Percentiles rank a stretch among this genome's conserved stretches.
Evolutionary conservation across 2,329 filamentous ascomycete species (phyloP).

Genomic region (Aspergillus clavatus): DNA sequence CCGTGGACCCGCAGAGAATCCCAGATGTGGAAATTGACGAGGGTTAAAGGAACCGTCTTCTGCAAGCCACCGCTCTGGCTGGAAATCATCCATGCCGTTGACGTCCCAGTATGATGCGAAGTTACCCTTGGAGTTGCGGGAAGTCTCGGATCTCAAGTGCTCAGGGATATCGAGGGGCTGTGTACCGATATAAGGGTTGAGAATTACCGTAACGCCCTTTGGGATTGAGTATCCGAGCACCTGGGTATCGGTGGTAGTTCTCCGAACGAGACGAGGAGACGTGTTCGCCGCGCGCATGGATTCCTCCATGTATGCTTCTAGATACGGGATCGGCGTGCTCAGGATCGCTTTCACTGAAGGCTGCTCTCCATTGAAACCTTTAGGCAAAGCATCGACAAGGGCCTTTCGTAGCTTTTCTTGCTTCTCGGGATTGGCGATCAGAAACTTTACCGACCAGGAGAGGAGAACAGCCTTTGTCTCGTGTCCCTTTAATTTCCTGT

Average conservation of each 20-base stretch:
- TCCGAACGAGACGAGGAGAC: background rate
- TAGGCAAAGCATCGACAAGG: background rate
- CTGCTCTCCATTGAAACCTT: background rate
- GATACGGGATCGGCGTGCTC: background rate
- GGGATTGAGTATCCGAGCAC: background rate
- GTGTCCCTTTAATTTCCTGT: background rate
- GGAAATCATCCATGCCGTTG: background rate
- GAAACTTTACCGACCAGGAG: background rate
- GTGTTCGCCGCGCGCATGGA: background rate
- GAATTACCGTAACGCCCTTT: background rate
- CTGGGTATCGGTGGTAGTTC: background rate
- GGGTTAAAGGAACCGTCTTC: background rate
- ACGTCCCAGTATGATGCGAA: background rate
- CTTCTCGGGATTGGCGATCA: background rate
- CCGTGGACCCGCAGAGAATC: background rate
- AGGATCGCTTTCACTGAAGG: background rate
- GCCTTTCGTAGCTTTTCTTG: background rate
- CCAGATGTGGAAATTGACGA: background rate
- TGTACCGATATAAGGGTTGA: background rate
- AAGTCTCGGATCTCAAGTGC: background rate
- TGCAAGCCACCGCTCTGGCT: background rate
- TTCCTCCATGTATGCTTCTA: background rate
- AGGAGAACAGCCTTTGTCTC: background rate
- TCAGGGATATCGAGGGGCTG: background rate
- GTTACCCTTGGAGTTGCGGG: background rate